These are phyloP conservation scores for Cucurbita pepo DNA, from an alignment of 306 rosid genomes.

Conservation along the genomic window DNA sequence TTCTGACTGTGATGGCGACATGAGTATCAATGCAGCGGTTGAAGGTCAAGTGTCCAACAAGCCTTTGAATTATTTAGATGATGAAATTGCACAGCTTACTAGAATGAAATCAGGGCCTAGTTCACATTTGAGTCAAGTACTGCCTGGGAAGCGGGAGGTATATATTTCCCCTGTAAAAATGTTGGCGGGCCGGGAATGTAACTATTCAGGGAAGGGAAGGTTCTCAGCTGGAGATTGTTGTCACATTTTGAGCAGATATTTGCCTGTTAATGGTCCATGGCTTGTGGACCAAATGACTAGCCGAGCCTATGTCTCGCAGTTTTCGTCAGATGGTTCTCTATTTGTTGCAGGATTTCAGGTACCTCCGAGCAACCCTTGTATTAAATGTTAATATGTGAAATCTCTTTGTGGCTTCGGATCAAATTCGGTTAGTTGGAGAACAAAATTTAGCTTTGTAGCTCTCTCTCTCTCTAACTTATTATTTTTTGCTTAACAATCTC, in stretches of 20 bases:
- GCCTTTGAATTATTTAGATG: slow-evolving; percentile 29
- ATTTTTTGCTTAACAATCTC: too few relatives aligned
- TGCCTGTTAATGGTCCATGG: slow-evolving; percentile 88
- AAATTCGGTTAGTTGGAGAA: neutral
- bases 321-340: slow-evolving; percentile 84
- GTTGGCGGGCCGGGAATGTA: slow-evolving; percentile 82
- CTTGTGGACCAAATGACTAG: slow-evolving; percentile 53
- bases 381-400: neutral
- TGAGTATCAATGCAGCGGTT: slow-evolving; percentile 17
- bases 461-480: neutral
- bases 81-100: slow-evolving; percentile 66
- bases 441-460: neutral
- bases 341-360: slow-evolving; percentile 89
- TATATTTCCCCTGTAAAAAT: slow-evolving; percentile 76
- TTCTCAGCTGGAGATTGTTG: slow-evolving; percentile 85
- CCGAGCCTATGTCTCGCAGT: slow-evolving; percentile 85
- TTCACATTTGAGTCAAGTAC: slow-evolving; percentile 28
- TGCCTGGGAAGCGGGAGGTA: slow-evolving; percentile 32
- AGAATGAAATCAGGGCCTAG: slow-evolving; percentile 58
- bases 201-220: slow-evolving; percentile 71
- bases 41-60: slow-evolving; percentile 19
- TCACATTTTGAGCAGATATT: slow-evolving; percentile 71
- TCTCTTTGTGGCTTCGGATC: neutral
- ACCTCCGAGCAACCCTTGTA: neutral
- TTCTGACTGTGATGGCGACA: slow-evolving; percentile 28